Conservation (phyloP, 2,329 filamentous ascomycete species). For the Xylaria sp. region DNA sequence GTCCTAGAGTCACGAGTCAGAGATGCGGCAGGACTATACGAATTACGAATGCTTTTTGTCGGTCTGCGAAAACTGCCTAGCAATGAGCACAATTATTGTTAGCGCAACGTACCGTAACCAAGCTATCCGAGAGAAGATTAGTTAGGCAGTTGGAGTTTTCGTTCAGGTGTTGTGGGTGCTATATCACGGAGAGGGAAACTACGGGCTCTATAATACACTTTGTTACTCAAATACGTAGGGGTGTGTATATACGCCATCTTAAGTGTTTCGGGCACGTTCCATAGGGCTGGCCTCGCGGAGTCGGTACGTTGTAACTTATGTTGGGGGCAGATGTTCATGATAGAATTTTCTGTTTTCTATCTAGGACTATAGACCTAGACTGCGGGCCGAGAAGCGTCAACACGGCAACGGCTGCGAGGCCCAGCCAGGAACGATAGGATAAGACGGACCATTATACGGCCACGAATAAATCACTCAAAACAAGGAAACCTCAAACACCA, state of each 20-base stretch:
- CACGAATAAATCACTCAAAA: conserved; percentile 1
- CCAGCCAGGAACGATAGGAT: not conserved
- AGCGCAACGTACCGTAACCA: not conserved
- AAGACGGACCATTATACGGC: conserved; percentile 4
- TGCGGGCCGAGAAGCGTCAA: not conserved
- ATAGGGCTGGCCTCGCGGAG: not conserved
- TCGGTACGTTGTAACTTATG: not conserved
- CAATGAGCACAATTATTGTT: not conserved
- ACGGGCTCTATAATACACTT: not conserved
- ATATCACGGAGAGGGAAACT: not conserved
- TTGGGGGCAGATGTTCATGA: not conserved
- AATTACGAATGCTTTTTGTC: not conserved
- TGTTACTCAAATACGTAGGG: not conserved
- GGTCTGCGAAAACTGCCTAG: not conserved
- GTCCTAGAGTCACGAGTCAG: not conserved
- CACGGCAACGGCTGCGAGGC: not conserved
- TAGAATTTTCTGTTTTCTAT: not conserved
- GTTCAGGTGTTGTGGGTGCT: not conserved
- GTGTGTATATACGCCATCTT: not conserved
- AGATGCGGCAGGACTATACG: not conserved
- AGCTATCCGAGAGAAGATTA: not conserved
- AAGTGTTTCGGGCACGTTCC: not conserved
- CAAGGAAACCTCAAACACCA: conserved; percentile 7
- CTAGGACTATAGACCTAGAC: not conserved
- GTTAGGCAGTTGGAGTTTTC: not conserved